A percentile compares a stretch with the other conserved stretches of the same genome.
Evolutionary conservation across 2,329 filamentous ascomycete genomes (phyloP).

Genomic region (Lasiodiplodia hormozganensis): DNA sequence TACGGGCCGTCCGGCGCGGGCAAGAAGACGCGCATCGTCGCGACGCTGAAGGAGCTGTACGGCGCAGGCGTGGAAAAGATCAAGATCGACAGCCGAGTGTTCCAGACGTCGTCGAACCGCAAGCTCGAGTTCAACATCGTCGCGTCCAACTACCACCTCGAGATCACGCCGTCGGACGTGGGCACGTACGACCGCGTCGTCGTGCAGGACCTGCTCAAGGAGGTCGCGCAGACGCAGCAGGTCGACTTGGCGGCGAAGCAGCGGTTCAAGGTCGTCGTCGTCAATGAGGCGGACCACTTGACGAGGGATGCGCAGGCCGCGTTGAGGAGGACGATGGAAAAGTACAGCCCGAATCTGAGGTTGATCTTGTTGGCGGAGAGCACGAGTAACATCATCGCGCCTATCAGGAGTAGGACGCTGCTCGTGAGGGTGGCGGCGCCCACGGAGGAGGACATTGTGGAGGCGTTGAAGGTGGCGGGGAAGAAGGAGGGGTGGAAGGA

Average conservation of each 20-base stretch:
- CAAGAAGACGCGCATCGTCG: conserved; percentile 96
- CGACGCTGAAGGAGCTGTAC: conserved; percentile 93
- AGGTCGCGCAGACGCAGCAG: conserved; percentile 98
- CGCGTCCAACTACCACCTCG: conserved; percentile 94
- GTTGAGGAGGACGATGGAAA: conserved; percentile 95
- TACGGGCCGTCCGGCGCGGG: conserved; percentile 96
- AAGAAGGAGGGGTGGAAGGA: conserved; percentile 86
- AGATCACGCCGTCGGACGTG: conserved; percentile 97
- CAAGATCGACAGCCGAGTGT: conserved; percentile 97
- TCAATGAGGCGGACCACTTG: conserved; percentile 97
- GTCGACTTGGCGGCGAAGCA: conserved; percentile 93
- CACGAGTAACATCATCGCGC: conserved; percentile 98
- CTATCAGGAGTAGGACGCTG: conserved; percentile 89
- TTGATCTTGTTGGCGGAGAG: conserved; percentile 93
- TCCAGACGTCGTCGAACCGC: conserved; percentile 93
- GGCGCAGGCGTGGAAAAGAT: conserved; percentile 99
- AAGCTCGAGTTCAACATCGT: conserved; percentile 99
- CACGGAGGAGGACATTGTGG: conserved; percentile 81
- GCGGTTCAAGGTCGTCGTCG: conserved; percentile 97
- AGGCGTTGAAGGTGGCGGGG: conserved; percentile 72
- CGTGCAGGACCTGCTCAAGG: conserved; percentile 92
- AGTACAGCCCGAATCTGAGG: conserved; percentile 94
- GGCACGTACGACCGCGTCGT: conserved; percentile 97
- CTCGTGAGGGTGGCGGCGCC: conserved; percentile 92
- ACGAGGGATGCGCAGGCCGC: conserved; percentile 95